Percentiles rank a stretch among this genome's conserved stretches.
Evolutionary conservation across 768 basidiomycete genomes (phyloP).

Genomic region (Mycena belliarum): DNA sequence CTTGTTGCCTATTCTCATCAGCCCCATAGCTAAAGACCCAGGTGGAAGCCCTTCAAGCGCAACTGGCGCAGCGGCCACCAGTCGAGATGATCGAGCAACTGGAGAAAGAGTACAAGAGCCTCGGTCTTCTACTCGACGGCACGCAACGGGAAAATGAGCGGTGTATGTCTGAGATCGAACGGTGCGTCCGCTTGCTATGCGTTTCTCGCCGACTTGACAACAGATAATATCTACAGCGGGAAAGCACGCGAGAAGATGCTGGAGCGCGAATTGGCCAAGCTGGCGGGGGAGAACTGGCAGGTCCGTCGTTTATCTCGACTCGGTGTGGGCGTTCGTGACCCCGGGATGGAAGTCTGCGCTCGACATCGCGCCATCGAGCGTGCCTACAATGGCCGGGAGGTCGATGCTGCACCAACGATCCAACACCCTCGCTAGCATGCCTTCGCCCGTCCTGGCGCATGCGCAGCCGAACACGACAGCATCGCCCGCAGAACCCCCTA

Average conservation of each 20-base stretch:
- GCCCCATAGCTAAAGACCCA: constrained; percentile 57
- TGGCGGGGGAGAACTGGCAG: constrained; percentile 86
- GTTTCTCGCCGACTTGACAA: not conserved
- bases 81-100: constrained; percentile 64
- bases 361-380: constrained; percentile 12
- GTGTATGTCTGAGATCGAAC: constrained; percentile 79
- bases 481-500: not conserved
- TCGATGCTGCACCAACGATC: constrained; percentile 34
- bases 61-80: constrained; percentile 68
- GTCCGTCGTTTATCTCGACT: constrained; percentile 34
- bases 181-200: constrained; percentile 40
- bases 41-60: constrained; percentile 62
- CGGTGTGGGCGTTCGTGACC: not conserved
- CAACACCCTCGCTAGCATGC: constrained; percentile 31
- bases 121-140: constrained; percentile 75
- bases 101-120: constrained; percentile 71
- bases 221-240: too few species aligned
- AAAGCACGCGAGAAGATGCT: constrained; percentile 76
- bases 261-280: constrained; percentile 67
- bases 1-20: not conserved
- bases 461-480: constrained; percentile 12
- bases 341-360: constrained; percentile 5
- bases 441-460: constrained; percentile 19
- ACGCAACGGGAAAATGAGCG: constrained; percentile 86
- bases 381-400: constrained; percentile 1